Percentiles rank a stretch among this genome's conserved stretches.
phyloP scores from a whole-genome alignment of 768 basidiomycete genomes.

The Boletus subparvulus region DNA sequence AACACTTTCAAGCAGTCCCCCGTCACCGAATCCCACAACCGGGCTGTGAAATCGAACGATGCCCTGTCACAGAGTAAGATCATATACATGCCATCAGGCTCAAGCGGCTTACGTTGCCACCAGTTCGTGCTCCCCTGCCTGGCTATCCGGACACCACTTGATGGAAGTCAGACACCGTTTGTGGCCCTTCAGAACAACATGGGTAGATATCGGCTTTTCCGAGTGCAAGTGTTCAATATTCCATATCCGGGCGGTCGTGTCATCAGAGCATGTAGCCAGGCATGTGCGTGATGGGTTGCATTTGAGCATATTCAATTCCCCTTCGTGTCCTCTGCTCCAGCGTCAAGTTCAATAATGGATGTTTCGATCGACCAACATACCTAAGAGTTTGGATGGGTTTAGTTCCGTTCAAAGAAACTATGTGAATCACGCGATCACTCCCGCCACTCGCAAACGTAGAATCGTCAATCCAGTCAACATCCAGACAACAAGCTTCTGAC shows the following conservation, averaged over 20 bases:
- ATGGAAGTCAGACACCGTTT: conserved; percentile 61
- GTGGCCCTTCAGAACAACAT: conserved; percentile 59
- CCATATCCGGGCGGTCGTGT: conserved; percentile 78
- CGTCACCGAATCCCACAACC: conserved; percentile 79
- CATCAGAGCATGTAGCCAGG: conserved; percentile 81
- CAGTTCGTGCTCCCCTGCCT: conserved; percentile 53
- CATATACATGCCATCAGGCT: neutral
- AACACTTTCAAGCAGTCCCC: conserved; percentile 75
- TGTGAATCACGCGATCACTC: conserved; percentile 61
- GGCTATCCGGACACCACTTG: conserved; percentile 62
- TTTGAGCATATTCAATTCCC: conserved; percentile 79
- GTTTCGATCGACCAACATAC: conserved; percentile 40
- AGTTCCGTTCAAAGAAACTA: conserved; percentile 53
- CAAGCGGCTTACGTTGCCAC: conserved; percentile 62
- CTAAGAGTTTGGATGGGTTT: conserved; percentile 60
- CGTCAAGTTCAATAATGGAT: conserved; percentile 2
- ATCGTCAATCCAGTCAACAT: conserved; percentile 77
- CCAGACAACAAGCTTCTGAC: conserved; percentile 69
- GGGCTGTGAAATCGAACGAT: conserved; percentile 78
- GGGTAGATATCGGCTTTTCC: conserved; percentile 21
- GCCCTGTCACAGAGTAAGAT: conserved; percentile 43
- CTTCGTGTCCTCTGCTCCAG: conserved; percentile 59
- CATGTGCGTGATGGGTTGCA: conserved; percentile 63
- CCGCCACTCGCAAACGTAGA: conserved; percentile 72
- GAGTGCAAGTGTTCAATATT: conserved; percentile 48